These are phyloP conservation scores for Sclerotinia spermophila DNA, from an alignment of 2,329 filamentous ascomycete genomes.

Conservation along the genomic window DNA sequence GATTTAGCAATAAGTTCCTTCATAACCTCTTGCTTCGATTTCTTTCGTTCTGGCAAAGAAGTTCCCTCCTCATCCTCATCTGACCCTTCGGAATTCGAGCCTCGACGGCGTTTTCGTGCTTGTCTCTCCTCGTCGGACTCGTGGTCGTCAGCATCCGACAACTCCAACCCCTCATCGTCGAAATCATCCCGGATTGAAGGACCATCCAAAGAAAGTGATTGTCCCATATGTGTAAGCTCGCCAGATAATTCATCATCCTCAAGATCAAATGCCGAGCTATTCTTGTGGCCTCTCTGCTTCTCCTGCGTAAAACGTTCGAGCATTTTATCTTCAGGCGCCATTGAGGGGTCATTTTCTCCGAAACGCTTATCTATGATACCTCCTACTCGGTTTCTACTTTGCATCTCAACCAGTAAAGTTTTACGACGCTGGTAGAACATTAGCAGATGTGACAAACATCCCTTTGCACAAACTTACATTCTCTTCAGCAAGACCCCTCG, in stretches of 20 bases:
- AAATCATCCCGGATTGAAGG: constrained; percentile 66
- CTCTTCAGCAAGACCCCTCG: constrained; percentile 84
- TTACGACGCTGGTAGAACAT: constrained; percentile 23
- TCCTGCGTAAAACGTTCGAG: constrained; percentile 86
- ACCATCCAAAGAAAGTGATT: constrained; percentile 63
- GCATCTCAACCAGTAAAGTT: constrained; percentile 59
- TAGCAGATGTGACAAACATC: constrained; percentile 16
- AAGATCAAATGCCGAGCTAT: constrained; percentile 79
- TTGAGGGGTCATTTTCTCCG: constrained; percentile 89
- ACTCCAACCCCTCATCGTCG: constrained; percentile 67
- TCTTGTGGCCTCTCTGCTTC: constrained; percentile 75
- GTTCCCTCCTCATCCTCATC: constrained; percentile 50
- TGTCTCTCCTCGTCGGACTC: constrained; percentile 52
- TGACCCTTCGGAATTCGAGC: constrained; percentile 45
- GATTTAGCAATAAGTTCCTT: constrained; percentile 97
- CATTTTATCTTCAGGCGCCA: constrained; percentile 91
- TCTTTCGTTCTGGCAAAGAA: constrained; percentile 75
- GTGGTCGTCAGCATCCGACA: constrained; percentile 55
- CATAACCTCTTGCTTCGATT: constrained; percentile 96
- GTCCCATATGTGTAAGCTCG: constrained; percentile 78
- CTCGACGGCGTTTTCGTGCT: constrained; percentile 55
- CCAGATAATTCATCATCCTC: constrained; percentile 73
- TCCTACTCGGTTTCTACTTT: constrained; percentile 83
- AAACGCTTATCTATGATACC: constrained; percentile 91
- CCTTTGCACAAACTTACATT: constrained; percentile 49